A percentile compares a stretch with the other conserved stretches of the same genome.
phyloP scores from a whole-genome alignment of 2,329 filamentous ascomycete genomes.

The Cadophora sp. region DNA sequence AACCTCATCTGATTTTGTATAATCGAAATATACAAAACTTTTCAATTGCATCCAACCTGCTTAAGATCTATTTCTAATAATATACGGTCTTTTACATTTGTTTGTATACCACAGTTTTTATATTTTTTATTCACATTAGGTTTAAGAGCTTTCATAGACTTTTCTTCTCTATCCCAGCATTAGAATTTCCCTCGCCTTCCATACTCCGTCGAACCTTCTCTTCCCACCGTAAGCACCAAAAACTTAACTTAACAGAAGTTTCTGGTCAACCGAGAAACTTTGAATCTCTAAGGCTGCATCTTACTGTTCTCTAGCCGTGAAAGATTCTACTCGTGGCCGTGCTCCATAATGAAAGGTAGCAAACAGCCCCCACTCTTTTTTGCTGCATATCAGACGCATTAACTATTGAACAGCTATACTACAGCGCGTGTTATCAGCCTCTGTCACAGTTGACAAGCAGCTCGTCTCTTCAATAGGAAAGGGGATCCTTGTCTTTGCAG shows the following conservation, averaged over 20 bases:
- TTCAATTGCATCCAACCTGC: background rate
- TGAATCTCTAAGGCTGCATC: background rate
- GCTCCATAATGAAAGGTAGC: conserved; percentile 28
- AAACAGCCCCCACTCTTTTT: conserved; percentile 1
- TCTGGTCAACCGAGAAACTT: no score
- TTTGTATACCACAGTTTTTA: no score
- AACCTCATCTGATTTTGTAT: background rate
- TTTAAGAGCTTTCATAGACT: no score
- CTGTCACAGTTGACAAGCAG: conserved; percentile 91
- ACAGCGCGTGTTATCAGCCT: conserved; percentile 92
- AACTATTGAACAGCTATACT: conserved; percentile 72
- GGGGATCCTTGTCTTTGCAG: conserved; percentile 89
- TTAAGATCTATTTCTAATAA: background rate
- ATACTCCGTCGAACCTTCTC: no score
- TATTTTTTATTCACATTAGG: no score
- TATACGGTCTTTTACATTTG: no score
- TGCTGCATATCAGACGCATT: background rate
- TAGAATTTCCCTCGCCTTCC: no score
- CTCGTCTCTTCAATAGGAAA: conserved; percentile 90
- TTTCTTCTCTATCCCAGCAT: no score
- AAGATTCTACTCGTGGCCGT: background rate
- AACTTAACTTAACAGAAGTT: no score
- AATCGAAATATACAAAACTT: background rate
- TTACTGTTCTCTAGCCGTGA: background rate
- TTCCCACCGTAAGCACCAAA: no score